Evolutionary conservation across 2,329 filamentous ascomycete species (phyloP).

Genomic region (Didymella pomorum): DNA sequence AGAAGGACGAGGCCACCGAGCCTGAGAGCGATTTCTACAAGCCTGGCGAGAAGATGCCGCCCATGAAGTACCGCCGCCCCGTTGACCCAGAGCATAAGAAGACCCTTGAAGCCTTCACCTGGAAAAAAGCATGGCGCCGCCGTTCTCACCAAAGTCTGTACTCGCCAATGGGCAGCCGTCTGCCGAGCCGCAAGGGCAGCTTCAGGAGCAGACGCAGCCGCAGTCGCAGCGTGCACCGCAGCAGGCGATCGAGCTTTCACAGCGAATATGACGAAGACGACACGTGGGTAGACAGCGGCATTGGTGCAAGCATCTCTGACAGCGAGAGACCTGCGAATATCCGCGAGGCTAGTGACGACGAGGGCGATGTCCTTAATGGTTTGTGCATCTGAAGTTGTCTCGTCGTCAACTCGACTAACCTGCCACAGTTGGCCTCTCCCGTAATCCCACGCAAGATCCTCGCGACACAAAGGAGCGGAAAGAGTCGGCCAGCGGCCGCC

Average conservation of each 20-base stretch:
- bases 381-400: slow-evolving; percentile 26
- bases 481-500: slow-evolving; percentile 38
- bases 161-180: slow-evolving; percentile 59
- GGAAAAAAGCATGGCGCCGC: slow-evolving; percentile 57
- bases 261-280: slow-evolving; percentile 47
- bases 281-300: slow-evolving; percentile 47
- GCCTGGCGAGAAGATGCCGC: slow-evolving; percentile 61
- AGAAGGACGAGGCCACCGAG: slow-evolving; percentile 42
- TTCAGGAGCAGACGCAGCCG: slow-evolving; percentile 42
- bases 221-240: slow-evolving; percentile 39
- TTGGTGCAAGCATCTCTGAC: slow-evolving; percentile 45
- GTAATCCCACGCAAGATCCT: slow-evolving; percentile 45
- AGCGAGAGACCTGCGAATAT: slow-evolving; percentile 46
- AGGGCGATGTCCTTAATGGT: slow-evolving; percentile 57
- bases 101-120: slow-evolving; percentile 58
- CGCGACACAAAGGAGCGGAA: slow-evolving; percentile 35
- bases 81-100: slow-evolving; percentile 61
- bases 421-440: slow-evolving; percentile 45
- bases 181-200: slow-evolving; percentile 53
- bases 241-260: slow-evolving; percentile 48
- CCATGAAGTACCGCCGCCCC: slow-evolving; percentile 59
- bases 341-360: slow-evolving; percentile 56
- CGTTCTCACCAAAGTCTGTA: slow-evolving; percentile 56
- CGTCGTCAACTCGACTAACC: slow-evolving; percentile 27
- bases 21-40: slow-evolving; percentile 58